Evolutionary conservation across 495 filamentous ascomycete genomes (phyloP), one percentile per base, ranked within the genome.

Genomic region (Penicillium odoratum): DNA sequence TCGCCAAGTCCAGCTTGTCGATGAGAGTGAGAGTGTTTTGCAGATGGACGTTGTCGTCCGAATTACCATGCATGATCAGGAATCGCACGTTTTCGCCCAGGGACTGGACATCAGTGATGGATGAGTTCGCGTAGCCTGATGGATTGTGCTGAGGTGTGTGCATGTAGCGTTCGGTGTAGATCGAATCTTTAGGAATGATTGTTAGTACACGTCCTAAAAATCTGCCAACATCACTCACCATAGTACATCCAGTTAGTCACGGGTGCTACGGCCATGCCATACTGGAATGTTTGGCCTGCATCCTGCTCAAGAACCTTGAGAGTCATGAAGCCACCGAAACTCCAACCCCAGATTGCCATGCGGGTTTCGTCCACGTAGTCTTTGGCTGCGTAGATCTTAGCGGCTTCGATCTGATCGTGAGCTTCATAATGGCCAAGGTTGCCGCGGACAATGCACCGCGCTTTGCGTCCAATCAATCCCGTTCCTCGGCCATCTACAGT

Each of bases 321-420:
- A n/a, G 94, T 91, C 85, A 91, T 93, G 78, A 96, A 98, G 16
- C 94, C 94, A 34, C 94, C 94, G 67, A 93, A 98, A 59, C 89
- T 94, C 94, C 94, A 98, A 36, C 94, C 94, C 94, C 94, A 98
- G 65, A 98, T 96, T 1, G 92, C 93, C 56, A 98, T 85, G 33
- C 87, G 81, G 9, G 82, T 75, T 57, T 82, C 80, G 71, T 98
- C 95, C 5, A 96, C 88, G 70, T 98, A 98, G 29, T 79, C 68
- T 77, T 94, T 96, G 42, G 72, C 68, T 0, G 85, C 87, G 90
- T 90, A 98, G 52, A 88, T 84, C 77, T 93, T 91, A 16, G 90
- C 94, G 5, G 92, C 89, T 7, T 86, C 88, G 54, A 98, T 97
- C 71, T 98, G 94, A 68, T 98, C 95, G 33, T 82, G 79, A 8